phyloP scores from a whole-genome alignment of 75 land plant species.

The Picea glauca region DNA sequence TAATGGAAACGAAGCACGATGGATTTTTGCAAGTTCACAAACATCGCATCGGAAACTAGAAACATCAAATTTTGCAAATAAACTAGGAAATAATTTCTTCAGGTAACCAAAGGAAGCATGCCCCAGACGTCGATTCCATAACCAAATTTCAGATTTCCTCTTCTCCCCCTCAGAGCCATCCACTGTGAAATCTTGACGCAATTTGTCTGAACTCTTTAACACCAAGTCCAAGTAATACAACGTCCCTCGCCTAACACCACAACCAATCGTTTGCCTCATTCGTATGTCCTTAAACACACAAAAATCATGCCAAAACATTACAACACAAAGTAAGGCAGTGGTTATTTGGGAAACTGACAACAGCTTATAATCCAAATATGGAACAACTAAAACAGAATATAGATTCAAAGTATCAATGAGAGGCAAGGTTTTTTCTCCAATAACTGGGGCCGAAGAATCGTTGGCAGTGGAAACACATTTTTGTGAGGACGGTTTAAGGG shows the following conservation, averaged over 20 bases:
- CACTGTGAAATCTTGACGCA: no score
- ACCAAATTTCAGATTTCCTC: no score
- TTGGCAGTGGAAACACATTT: conserved; percentile 11
- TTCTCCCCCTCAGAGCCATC: no score
- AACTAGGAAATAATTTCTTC: no score
- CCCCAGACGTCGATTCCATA: no score
- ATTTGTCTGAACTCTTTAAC: no score
- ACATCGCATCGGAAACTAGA: no score
- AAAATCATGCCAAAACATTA: conserved; percentile 17
- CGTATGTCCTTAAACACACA: conserved; percentile 24
- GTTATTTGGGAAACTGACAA: conserved; percentile 13
- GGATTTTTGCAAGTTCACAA: no score
- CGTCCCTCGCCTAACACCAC: conserved; percentile 14
- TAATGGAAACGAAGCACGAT: no score
- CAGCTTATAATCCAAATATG: conserved; percentile 7
- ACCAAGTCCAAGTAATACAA: conserved; percentile 15
- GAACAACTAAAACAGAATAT: background rate
- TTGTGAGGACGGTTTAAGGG: conserved; percentile 9
- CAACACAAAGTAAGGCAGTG: conserved; percentile 10
- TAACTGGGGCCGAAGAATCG: conserved; percentile 4
- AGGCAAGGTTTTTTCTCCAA: conserved; percentile 11
- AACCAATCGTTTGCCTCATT: conserved; percentile 16
- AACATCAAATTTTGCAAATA: no score
- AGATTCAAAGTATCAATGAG: conserved; percentile 11
- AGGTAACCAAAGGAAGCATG: no score